A percentile compares a stretch with the other conserved stretches of the same genome.
Evolutionary conservation across 805 yeast species (phyloP).

Genomic region (Pichia manshurica): DNA sequence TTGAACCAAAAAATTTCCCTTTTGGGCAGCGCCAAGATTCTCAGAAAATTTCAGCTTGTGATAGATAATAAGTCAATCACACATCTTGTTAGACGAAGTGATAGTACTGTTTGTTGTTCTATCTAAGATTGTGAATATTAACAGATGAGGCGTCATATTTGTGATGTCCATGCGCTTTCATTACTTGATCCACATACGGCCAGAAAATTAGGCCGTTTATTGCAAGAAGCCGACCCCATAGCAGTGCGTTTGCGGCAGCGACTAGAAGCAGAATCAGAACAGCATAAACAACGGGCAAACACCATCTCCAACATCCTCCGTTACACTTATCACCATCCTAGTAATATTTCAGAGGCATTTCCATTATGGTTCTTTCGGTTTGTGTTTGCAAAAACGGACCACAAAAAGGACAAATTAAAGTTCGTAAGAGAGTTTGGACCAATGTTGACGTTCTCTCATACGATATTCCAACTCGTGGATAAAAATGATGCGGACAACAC

Average conservation of each 20-base stretch:
- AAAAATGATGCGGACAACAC: background rate
- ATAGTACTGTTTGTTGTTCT: no score
- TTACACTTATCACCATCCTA: background rate
- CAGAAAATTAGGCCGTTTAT: background rate
- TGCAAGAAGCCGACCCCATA: background rate
- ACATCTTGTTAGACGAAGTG: no score
- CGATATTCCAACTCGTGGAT: background rate
- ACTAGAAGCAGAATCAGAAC: background rate
- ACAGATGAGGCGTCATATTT: background rate
- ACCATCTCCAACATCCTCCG: background rate
- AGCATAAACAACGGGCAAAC: constrained; percentile 2
- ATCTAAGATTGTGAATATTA: no score
- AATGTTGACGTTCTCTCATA: constrained; percentile 1
- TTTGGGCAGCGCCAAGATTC: no score
- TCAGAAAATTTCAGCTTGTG: no score
- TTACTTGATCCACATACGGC: background rate
- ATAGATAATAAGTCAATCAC: no score
- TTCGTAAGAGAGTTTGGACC: constrained; percentile 4
- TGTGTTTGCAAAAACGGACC: background rate
- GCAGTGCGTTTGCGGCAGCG: background rate
- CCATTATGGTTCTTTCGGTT: constrained; percentile 4
- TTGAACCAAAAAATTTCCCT: no score
- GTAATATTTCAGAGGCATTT: background rate
- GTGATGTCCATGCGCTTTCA: background rate
- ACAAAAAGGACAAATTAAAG: background rate